Percentiles rank a stretch among this genome's conserved stretches.
Evolutionary conservation across 192 early-diverging fungal species (phyloP).

Genomic region (Dissophora globulifera): DNA sequence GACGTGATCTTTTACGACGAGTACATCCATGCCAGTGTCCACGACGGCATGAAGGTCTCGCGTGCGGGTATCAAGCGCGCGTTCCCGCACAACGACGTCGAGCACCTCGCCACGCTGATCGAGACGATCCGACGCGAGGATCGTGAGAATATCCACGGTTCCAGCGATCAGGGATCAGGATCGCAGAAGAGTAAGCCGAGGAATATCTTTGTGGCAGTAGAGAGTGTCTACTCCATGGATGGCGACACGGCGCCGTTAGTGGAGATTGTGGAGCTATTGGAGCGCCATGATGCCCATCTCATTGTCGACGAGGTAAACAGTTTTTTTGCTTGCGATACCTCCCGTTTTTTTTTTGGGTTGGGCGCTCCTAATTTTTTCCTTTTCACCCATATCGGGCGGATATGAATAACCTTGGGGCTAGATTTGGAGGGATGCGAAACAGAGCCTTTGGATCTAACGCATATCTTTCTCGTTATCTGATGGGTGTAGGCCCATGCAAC

Average conservation of each 20-base stretch:
- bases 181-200: slow-evolving; percentile 19
- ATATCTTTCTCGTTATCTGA: no score
- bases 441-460: no score
- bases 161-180: no score
- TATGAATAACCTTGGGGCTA: no score
- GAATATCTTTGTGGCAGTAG: slow-evolving; percentile 78
- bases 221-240: slow-evolving; percentile 88
- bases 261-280: slow-evolving; percentile 68
- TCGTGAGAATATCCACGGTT: no score
- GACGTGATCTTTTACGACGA: slow-evolving; percentile 79
- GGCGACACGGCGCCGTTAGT: slow-evolving; percentile 75
- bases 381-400: no score
- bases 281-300: slow-evolving; percentile 65
- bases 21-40: slow-evolving; percentile 83
- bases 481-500: slow-evolving; percentile 80
- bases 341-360: no score
- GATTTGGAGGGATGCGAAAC: no score
- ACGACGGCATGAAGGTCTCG: slow-evolving; percentile 78
- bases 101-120: slow-evolving; percentile 59
- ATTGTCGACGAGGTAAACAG: slow-evolving; percentile 83
- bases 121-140: slow-evolving; percentile 34
- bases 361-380: no score
- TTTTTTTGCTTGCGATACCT: no score
- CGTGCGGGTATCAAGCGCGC: slow-evolving; percentile 57
- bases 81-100: slow-evolving; percentile 76